Evolutionary conservation across 768 basidiomycete genomes (phyloP), one percentile per base, ranked within the genome.

Genomic region (Floccularia luteovirens): DNA sequence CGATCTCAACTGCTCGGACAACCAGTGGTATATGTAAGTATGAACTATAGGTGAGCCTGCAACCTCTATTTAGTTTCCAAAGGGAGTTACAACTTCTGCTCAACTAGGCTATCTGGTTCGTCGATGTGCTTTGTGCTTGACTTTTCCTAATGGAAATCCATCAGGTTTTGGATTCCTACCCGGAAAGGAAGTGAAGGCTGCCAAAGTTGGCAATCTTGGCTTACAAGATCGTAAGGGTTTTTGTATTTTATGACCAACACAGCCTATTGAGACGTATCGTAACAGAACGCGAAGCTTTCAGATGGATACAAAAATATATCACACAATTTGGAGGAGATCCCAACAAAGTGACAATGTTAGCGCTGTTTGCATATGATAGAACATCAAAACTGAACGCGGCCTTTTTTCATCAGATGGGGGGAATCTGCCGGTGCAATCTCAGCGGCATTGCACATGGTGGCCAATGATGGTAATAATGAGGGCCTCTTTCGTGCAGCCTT

Each of bases 271-370:
- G 20, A 16, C 21, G 21, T 5, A 20, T 11, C 32, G 6, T 28
- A n/a, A 5, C 31, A 62, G 60, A 62, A 39, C 48, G 54, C n/a
- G 35, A 53, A n/a, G 76, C 72, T 2, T 51, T 82, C 3, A 53
- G 67, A 46, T 82, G 78, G 78, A 63, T 77, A 1, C 68, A 78
- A 39, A 63, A 70, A 39, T 67, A 80, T 48, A 75, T 80, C 36
- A 49, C 46, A 28, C 53, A 58, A 0, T 82, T 80, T 43, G 77
- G 78, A 5, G 79, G 79, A 1, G 74, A 80, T 53, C 66, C 62
- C 8, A 45, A 48, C 0, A 69, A 66, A 38, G 72, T 75, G 12
- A 68, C 66, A 2, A 45, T 74, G 64, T 73, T 28, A 38, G 50
- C 10, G 25, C 5, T 27, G 10, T 28, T 16, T 4, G 21, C 5